Evolutionary conservation across 2,329 filamentous ascomycete species (phyloP), one percentile per base, ranked within the genome.

Genomic region (Rutstroemia sp.): DNA sequence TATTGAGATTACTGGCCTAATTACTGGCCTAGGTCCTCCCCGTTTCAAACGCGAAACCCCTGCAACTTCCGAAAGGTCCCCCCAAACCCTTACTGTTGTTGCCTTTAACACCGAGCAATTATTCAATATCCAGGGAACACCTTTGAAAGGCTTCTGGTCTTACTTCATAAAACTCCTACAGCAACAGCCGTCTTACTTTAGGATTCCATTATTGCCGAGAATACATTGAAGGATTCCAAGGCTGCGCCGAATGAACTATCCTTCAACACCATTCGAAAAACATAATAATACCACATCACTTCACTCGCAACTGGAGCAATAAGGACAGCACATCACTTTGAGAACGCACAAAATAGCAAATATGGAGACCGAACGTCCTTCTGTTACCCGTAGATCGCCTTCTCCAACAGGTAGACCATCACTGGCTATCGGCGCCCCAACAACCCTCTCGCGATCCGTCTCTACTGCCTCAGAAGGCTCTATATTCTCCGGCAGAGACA

Each of bases 341-440:
- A 34, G 30, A 34, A 34, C 30, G 14, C 12, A 34, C 30, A 4
- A 4, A 34, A 34, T 34, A 7, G 23, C 23, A 39, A 45, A 49
- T 47, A 34, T 50, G 39, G 50, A 52, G 54, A 19, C 39, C 59
- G 60, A 70, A 56, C 63, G 66, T 46, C 65, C 65, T 17, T 65
- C 65, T 12, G 63, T 68, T 56, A 60, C 61, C 17, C 58, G 64
- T 57, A 61, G 64, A 58, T 88, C 86, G 38, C 85, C 86, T n/a
- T 81, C 84, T 51, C 83, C 83, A 39, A 82, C 83, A 65, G 73
- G 76, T 17, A 76, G 79, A 17, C 86, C 87, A 6, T 79, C 78
- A n/a, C 76, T 79, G 40, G 82, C 86, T 56, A 75, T 88, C 57
- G 78, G 81, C 42, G 75, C 81, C 44, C 78, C 78, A 46, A 76